Evolutionary conservation across 768 basidiomycete species (phyloP), one percentile per base, ranked within the genome.

Genomic region (Naganishia onofrii): DNA sequence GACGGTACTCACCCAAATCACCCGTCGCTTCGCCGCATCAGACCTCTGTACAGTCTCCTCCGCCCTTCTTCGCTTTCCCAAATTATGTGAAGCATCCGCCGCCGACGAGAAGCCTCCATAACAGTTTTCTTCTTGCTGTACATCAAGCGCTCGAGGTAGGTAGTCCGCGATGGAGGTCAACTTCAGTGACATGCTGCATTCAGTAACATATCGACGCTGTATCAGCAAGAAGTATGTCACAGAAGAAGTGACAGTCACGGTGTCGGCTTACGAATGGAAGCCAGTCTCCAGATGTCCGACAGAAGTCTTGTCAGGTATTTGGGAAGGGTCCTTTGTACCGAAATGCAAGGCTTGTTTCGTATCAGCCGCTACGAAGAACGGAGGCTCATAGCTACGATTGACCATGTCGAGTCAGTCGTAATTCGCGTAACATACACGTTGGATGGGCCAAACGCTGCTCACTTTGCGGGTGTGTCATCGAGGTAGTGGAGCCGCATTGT

Each of bases 1-100:
- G n/a, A n/a, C n/a, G n/a, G n/a, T n/a, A 42, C 71, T 64, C 28
- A 72, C 71, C 71, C 71, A 72, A 64, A 72, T 21, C 0, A 68
- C 26, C 34, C 29, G 63, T 28, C 71, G 29, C 38, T 68, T 72
- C 13, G 60, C 51, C 10, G 71, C 71, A 42, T 72, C 71, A 10
- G 36, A 36, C 31, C 67, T 36, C 67, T 63, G 66, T n/a, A 28
- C 60, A 15, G 44, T 53, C 21, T 72, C 71, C 26, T 57, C 54
- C n/a, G 48, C 67, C 46, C 67, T 58, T 28, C 60, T 28, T 53
- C 66, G 55, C 36, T 69, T 68, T 2, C 54, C 42, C 26, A 66
- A 32, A 23, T 51, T 46, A 31, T 68, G 21, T 15, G 48, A 57
- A 26, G 26, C 28, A 23, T 60, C 48, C 6, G 23, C 44, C 36